Evolutionary conservation across 2,329 filamentous ascomycete species (phyloP).

Genomic region (Aureobasidium mangrovei): DNA sequence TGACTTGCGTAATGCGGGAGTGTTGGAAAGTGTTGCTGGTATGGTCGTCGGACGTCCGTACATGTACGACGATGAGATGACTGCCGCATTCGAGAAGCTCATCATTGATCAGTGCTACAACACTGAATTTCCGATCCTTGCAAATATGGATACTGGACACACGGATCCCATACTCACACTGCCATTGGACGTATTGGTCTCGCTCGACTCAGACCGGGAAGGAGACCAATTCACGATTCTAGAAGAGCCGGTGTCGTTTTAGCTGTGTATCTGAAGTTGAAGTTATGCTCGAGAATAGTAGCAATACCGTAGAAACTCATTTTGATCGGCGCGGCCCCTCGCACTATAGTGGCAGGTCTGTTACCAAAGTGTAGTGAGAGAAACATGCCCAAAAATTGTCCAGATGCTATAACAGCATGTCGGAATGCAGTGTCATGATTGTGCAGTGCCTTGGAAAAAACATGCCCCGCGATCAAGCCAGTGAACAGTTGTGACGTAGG

Average conservation of each 20-base stretch:
- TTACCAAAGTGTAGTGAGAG: no score
- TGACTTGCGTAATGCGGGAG: conserved; percentile 9
- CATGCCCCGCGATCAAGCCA: no score
- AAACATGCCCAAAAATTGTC: no score
- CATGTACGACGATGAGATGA: conserved; percentile 12
- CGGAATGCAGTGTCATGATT: no score
- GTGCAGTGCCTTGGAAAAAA: no score
- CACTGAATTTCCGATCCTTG: conserved; percentile 6
- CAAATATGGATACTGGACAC: conserved; percentile 14
- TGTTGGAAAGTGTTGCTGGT: conserved; percentile 6
- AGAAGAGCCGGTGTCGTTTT: neutral
- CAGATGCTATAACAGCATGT: no score
- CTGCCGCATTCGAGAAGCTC: conserved; percentile 1
- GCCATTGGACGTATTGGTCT: conserved; percentile 6
- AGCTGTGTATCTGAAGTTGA: no score
- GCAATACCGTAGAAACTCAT: no score
- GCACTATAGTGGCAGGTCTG: no score
- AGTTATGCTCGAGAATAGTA: no score
- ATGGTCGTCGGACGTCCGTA: conserved; percentile 15
- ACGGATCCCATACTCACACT: conserved; percentile 15
- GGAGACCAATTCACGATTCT: neutral
- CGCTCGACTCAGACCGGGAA: neutral
- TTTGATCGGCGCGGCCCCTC: no score
- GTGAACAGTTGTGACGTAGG: no score
- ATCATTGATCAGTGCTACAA: neutral